Evolutionary conservation across 129 eudicot genomes (phyloP), one percentile per base, ranked within the genome.

Genomic region (Centella asiatica): DNA sequence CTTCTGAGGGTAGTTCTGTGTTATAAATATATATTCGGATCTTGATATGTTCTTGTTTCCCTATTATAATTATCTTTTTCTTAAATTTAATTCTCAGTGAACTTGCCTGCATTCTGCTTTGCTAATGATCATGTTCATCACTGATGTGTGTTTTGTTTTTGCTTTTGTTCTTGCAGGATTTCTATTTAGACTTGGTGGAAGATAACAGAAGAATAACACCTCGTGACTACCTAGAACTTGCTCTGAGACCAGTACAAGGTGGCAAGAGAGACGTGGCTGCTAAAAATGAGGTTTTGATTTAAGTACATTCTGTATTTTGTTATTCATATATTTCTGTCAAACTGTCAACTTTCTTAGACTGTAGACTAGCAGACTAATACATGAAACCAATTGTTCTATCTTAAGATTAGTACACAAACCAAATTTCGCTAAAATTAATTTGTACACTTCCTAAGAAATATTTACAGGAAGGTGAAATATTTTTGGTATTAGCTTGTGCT

Each of bases 141-240:
- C 4, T 57, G 63, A 34, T 1, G 28, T 29, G 9, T 8, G n/a
- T 40, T 37, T 6, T 10, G 1, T 28, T 58, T 57, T 32, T 46
- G 28, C 19, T 14, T 46, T 57, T 48, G 59, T 69, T 22, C 33
- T 51, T 70, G 75, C 80, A 93, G 99, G 99, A 93, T 76, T 93
- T 93, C 32, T 93, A 88, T 77, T 71, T 93, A 72, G 93, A 85
- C 56, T 82, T 93, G 74, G 81, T 72, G 42, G 99, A 93, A 77
- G 99, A 88, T 34, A 83, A 93, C 62, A 75, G 85, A 77, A 85
- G 69, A 75, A 93, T 93, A 65, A 88, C 99, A 27, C 99, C 96
- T 26, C 99, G 99, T 71, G 99, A 93, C 70, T 93, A 93, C 66
- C 75, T 93, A 34, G 99, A 93, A 71, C 81, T 85, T 57, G 95